Evolutionary conservation across 345 rosid species (phyloP).

Genomic region (Eucalyptus lansdowneana): DNA sequence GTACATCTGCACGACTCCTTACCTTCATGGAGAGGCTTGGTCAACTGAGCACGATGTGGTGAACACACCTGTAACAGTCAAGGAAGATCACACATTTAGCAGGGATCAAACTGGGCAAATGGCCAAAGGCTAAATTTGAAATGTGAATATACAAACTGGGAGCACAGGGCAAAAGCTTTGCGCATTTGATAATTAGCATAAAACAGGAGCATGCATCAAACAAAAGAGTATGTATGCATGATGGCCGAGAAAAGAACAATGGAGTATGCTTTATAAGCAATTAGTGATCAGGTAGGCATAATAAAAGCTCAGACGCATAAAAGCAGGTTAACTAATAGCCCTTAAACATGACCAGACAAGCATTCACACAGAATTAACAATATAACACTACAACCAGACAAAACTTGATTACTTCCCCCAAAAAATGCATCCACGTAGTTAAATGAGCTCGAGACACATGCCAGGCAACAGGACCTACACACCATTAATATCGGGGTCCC

Average conservation of each 20-base stretch:
- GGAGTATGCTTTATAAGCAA: not conserved
- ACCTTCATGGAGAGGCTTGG: conserved; percentile 28
- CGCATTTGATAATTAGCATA: not conserved
- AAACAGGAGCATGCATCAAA: not conserved
- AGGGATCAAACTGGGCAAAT: not conserved
- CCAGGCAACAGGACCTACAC: not conserved
- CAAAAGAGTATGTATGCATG: not conserved
- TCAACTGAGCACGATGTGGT: conserved; percentile 15
- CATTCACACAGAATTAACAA: not conserved
- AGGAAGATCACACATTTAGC: not conserved
- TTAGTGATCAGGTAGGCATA: not conserved
- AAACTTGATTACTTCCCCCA: not conserved
- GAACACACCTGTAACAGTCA: not conserved
- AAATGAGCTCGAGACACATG: not conserved
- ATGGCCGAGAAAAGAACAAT: not conserved
- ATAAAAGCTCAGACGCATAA: not conserved
- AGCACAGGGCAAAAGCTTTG: not conserved
- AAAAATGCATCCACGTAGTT: not conserved
- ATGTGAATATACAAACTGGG: not conserved
- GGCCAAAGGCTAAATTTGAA: not conserved
- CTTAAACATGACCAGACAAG: not conserved
- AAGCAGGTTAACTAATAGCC: not conserved
- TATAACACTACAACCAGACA: not conserved
- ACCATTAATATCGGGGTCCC: not conserved
- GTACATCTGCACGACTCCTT: not conserved